Evolutionary conservation across 129 eudicot species (phyloP).

Genomic region (Flaveria trinervia): DNA sequence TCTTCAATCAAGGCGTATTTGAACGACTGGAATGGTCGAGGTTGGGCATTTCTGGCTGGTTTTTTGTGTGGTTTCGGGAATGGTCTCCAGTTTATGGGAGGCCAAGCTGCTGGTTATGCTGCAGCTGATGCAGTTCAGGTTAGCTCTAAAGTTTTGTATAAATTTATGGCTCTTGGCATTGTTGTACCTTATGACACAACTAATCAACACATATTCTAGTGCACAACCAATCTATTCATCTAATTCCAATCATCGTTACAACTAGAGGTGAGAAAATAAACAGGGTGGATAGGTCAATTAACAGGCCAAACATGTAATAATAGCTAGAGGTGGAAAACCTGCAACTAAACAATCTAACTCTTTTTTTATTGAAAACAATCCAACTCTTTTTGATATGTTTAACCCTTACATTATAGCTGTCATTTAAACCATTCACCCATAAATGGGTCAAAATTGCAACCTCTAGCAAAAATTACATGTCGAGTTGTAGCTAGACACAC

Average conservation of each 20-base stretch:
- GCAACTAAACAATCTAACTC: not conserved
- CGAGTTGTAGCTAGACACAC: conserved; percentile 9
- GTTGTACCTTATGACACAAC: conserved; percentile 14
- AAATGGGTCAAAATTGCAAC: not conserved
- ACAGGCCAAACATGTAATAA: not conserved
- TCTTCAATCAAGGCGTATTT: conserved; percentile 70
- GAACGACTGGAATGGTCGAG: conserved; percentile 81
- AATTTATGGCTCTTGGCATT: conserved; percentile 4
- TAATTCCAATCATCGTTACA: conserved; percentile 5
- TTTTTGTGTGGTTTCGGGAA: conserved; percentile 87
- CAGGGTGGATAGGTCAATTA: not conserved
- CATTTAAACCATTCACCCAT: not conserved
- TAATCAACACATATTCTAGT: not conserved
- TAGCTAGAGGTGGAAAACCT: not conserved
- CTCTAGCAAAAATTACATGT: conserved; percentile 11
- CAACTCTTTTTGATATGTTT: not conserved
- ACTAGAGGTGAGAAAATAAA: not conserved
- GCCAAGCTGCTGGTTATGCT: conserved; percentile 99
- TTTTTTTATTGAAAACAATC: not conserved
- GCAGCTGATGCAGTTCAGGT: conserved; percentile 98
- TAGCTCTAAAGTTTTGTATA: conserved; percentile 4
- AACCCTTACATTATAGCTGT: not conserved
- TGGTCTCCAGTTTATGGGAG: conserved; percentile 94
- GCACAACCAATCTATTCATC: conserved; percentile 8
- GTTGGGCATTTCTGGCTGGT: conserved; percentile 88